Evolutionary conservation across 176 grass and related monocot genomes (phyloP), one percentile per base, ranked within the genome.

Genomic region (Triticum dicoccoides): DNA sequence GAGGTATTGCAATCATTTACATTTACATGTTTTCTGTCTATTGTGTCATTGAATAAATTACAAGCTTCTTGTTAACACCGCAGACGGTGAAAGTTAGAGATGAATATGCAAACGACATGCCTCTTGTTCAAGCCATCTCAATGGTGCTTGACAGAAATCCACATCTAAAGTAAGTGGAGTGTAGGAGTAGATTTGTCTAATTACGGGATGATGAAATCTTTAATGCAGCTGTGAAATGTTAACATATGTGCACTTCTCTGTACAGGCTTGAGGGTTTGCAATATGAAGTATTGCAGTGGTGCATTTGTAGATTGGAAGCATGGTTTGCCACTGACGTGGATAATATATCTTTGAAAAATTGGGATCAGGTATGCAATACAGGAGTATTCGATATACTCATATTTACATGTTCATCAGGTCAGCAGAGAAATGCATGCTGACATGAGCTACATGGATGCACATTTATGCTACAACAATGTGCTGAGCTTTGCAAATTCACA

Each of bases 251-350:
- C 77, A 64, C 58, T 80, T 73, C 84, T 24, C 52, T 81, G 80
- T 86, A 11, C 62, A 99, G 97, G 80, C 82, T 95, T 68, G 87
- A 91, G 67, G 94, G 97, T 63, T 79, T 96, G 80, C 88, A 82
- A 30, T 90, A 96, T 82, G 94, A 99, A 93, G 97, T 99, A 70
- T 68, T 99, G 45, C 97, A 99, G 84, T 99, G 97, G 97, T 99
- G 95, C 83, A 88, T 99, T 76, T 99, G 97, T 85, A 86, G 97
- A 83, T 69, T 99, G 89, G 97, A 99, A 80, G 97, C 97, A 85
- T 99, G 97, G 97, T 99, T 99, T 80, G 97, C 97, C 51, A 88
- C 94, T 5, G 94, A 99, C 75, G 88, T 84, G 11, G 94, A 99
- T 69, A 91, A 93, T 76, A 96, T 99, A 79, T 99, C 97, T 65